Evolutionary conservation across 1,139 yeast species (phyloP).

Genomic region (Debaryomycetaceae sp.): DNA sequence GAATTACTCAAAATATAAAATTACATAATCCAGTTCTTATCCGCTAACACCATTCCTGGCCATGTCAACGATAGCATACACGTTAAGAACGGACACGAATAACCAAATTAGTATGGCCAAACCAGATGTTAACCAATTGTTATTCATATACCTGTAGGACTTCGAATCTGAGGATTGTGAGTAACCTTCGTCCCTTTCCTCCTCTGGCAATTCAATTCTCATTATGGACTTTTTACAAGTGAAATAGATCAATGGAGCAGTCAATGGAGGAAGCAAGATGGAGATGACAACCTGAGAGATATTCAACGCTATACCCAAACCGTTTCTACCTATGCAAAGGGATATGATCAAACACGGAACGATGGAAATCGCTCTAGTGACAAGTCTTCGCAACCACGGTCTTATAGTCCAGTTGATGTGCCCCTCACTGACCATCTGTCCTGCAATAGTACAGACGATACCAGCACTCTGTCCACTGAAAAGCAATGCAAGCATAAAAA

Average conservation of each 20-base stretch:
- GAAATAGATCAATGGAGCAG: constrained; percentile 75
- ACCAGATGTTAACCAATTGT: constrained; percentile 54
- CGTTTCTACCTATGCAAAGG: constrained; percentile 58
- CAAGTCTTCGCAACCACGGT: constrained; percentile 75
- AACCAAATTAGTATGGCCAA: constrained; percentile 56
- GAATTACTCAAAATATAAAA: not conserved
- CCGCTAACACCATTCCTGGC: constrained; percentile 41
- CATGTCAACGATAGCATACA: constrained; percentile 66
- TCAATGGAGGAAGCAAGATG: constrained; percentile 65
- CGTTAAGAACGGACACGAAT: constrained; percentile 59
- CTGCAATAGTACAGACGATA: constrained; percentile 82
- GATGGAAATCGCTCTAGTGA: constrained; percentile 68
- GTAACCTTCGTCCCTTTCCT: constrained; percentile 10
- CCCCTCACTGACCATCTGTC: constrained; percentile 83
- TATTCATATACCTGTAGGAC: constrained; percentile 49
- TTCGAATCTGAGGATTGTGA: constrained; percentile 4
- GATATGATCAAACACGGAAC: constrained; percentile 69
- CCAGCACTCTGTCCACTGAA: constrained; percentile 83
- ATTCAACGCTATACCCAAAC: constrained; percentile 62
- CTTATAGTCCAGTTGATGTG: constrained; percentile 69
- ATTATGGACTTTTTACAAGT: constrained; percentile 63
- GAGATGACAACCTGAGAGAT: constrained; percentile 77
- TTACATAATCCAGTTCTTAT: not conserved
- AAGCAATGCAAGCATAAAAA: constrained; percentile 72
- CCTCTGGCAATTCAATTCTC: constrained; percentile 42